phyloP scores from a whole-genome alignment of 352 stramenopile species.

The Pythium rishiriense region DNA sequence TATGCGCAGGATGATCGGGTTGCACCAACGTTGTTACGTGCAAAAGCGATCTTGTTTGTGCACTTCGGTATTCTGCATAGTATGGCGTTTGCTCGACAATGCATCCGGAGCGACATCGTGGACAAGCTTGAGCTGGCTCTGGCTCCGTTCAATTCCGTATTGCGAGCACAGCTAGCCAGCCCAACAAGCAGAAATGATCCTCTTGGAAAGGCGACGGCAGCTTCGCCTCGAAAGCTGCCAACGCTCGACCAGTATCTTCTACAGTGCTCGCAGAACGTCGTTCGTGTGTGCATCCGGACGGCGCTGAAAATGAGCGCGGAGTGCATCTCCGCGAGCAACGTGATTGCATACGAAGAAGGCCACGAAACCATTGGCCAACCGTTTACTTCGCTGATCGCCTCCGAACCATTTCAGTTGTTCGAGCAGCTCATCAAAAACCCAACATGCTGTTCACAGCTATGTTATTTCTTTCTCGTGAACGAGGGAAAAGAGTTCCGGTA shows the following conservation, averaged over 20 bases:
- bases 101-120: slow-evolving; percentile 2
- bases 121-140: slow-evolving; percentile 18
- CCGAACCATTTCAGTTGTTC: slow-evolving; percentile 58
- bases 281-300: slow-evolving; percentile 55
- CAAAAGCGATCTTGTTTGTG: slow-evolving; percentile 66
- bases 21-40: slow-evolving; percentile 36
- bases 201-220: too few species aligned
- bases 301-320: slow-evolving; percentile 67
- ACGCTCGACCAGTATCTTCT: slow-evolving; percentile 48
- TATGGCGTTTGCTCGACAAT: slow-evolving; percentile 29
- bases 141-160: slow-evolving; percentile 37
- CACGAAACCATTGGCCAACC: slow-evolving; percentile 17
- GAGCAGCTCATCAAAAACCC: slow-evolving; percentile 42
- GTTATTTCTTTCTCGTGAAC: slow-evolving; percentile 59
- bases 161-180: slow-evolving; percentile 39
- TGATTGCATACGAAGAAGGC: slow-evolving; percentile 30
- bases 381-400: slow-evolving; percentile 29
- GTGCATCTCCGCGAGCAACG: slow-evolving; percentile 46
- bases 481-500: slow-evolving; percentile 65
- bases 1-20: slow-evolving; percentile 15
- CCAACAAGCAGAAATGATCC: background rate
- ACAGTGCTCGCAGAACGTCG: slow-evolving; percentile 63
- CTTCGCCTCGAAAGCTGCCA: slow-evolving; percentile 2
- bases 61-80: slow-evolving; percentile 59
- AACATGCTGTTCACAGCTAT: slow-evolving; percentile 52